Base-by-base conservation (phyloP, 768 basidiomycete genomes). In the Rhodotorula babjevae region DNA sequence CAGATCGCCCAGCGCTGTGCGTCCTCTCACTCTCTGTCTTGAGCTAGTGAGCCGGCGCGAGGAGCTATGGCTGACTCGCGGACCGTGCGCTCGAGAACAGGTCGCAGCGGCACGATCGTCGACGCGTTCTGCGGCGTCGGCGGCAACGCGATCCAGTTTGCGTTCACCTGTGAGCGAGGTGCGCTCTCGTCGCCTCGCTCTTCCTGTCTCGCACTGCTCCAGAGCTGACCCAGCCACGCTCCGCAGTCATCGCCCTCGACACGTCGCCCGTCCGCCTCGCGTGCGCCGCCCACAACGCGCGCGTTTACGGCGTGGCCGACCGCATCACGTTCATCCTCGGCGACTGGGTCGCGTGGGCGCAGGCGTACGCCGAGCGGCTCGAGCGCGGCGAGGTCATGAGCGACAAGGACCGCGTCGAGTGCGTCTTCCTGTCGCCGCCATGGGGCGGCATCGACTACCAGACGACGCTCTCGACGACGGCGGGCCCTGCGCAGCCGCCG, bases 91-190 rank as follows among this genome's bases (percentile, higher is more conserved):
- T 0, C 25, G 25, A 36, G 36, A 36, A 36, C 58, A 86, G 90
- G 74, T 52, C 71, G 75, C 15, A 92, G 89, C 74, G 87, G 87
- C 72, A 89, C 88, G 8, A 84, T 96, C 71, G 84, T 95, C 49
- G 96, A 98, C 79, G 92, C 93, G 0, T 99, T 98, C 80, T 97
- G 94, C 78, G 96, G 96, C 1, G 94, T 98, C 0, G 96, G 96
- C 40, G 96, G 95, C 25, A 99, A 99, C 78, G 87, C 95, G 1
- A 98, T 99, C 68, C 92, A 93, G 8, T 97, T 99, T 81, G 96
- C 96, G 5, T 87, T 89, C 80, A 96, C 93, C 5, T 99, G 96
- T 82, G 90, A 95, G 80, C 83, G 90, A 81, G 95, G 95, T 96
- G 78, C 70, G 88, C n/a, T n/a, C n/a, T 19, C 10, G 27, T 56